Evolutionary conservation across 345 rosid species (phyloP).

Genomic region (Noccaea bulbosa): DNA sequence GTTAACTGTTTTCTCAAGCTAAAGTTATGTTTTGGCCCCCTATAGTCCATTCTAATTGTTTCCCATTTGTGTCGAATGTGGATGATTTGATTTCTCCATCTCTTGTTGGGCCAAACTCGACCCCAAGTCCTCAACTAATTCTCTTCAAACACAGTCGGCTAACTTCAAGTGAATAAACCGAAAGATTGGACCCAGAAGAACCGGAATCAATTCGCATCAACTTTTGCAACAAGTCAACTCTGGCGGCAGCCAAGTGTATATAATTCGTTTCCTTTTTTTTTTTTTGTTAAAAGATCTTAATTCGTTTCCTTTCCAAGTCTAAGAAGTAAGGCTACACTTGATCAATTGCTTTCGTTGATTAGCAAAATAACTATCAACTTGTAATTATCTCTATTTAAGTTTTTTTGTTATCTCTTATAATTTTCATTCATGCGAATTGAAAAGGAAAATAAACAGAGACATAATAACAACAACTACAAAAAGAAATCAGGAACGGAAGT

Average conservation of each 20-base stretch:
- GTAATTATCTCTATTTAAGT: neutral
- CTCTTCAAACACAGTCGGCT: neutral
- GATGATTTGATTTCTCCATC: neutral
- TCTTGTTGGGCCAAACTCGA: neutral
- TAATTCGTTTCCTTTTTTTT: neutral
- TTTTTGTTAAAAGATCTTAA: too few relatives aligned
- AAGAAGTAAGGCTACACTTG: neutral
- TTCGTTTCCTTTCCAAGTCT: neutral
- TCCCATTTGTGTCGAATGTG: too few relatives aligned
- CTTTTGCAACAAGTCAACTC: slow-evolving; percentile 30
- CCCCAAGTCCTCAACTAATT: neutral
- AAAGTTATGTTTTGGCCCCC: too few relatives aligned
- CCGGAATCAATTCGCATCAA: neutral
- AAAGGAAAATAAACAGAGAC: neutral
- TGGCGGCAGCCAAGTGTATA: neutral
- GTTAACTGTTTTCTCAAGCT: too few relatives aligned
- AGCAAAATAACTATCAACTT: slow-evolving; percentile 1
- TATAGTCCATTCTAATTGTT: too few relatives aligned
- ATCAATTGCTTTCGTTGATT: neutral
- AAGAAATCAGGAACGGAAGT: slow-evolving; percentile 31
- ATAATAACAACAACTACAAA: slow-evolving; percentile 16
- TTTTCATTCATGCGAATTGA: neutral
- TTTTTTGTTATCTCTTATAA: neutral
- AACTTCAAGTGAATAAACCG: neutral
- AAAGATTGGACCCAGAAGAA: neutral